These are phyloP conservation scores for Vigna reflexopilosa DNA, from an alignment of 306 rosid genomes.

Conservation along the genomic window DNA sequence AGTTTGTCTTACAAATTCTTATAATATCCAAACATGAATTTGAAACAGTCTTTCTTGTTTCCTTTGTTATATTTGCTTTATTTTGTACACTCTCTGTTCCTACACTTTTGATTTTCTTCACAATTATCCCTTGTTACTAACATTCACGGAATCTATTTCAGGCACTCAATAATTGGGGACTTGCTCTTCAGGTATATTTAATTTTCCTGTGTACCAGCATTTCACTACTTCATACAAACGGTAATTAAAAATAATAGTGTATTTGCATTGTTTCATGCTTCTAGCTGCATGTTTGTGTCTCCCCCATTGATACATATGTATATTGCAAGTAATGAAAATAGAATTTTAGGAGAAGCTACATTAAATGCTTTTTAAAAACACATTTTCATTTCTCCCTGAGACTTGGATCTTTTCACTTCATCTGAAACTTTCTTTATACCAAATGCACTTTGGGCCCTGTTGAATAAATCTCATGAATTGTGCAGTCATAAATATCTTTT, in stretches of 20 bases:
- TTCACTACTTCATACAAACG: constrained; percentile 20
- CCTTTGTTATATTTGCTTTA: constrained; percentile 20
- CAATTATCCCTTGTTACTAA: constrained; percentile 41
- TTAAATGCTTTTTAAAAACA: constrained; percentile 2
- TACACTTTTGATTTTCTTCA: constrained; percentile 23
- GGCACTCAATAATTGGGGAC: constrained; percentile 99
- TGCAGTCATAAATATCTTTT: not conserved
- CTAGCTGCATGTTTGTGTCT: not conserved
- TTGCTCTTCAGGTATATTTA: constrained; percentile 91
- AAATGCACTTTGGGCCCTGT: constrained; percentile 7
- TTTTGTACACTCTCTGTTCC: constrained; percentile 23
- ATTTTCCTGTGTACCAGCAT: constrained; percentile 19
- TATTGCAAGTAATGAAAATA: not conserved
- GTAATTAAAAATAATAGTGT: not conserved
- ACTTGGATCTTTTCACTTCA: not conserved
- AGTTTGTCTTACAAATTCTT: constrained; percentile 31
- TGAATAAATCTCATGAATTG: not conserved
- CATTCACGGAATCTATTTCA: constrained; percentile 59
- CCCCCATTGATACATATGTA: not conserved
- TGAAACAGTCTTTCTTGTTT: constrained; percentile 13
- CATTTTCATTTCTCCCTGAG: constrained; percentile 7
- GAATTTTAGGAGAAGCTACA: constrained; percentile 26
- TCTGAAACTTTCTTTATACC: constrained; percentile 13
- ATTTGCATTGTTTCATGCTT: constrained; percentile 28
- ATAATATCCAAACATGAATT: constrained; percentile 5